Evolutionary conservation across 768 basidiomycete genomes (phyloP).

Genomic region (Flagelloscypha sp.): DNA sequence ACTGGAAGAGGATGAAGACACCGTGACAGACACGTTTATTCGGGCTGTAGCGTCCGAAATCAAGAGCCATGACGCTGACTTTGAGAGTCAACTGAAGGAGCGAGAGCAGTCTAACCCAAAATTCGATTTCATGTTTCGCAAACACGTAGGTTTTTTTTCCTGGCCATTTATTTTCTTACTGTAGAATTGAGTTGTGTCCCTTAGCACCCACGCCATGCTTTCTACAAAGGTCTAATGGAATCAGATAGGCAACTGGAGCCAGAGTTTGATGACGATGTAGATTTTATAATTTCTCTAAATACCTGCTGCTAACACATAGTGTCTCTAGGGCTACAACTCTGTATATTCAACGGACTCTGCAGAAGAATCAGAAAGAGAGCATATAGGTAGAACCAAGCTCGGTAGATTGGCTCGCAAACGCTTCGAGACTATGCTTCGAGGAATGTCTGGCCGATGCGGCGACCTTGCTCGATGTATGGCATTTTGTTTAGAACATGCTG

Average conservation of each 20-base stretch:
- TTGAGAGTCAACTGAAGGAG: slow-evolving; percentile 65
- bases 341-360: slow-evolving; percentile 89
- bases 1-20: slow-evolving; percentile 49
- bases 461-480: slow-evolving; percentile 94
- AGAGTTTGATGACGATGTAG: slow-evolving; percentile 77
- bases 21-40: slow-evolving; percentile 79
- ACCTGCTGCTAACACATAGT: background rate
- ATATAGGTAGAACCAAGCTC: slow-evolving; percentile 63
- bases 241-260: slow-evolving; percentile 46
- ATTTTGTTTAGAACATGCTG: slow-evolving; percentile 94
- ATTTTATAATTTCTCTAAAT: slow-evolving; percentile 10
- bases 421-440: slow-evolving; percentile 87
- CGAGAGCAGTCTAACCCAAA: slow-evolving; percentile 76
- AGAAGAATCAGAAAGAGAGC: slow-evolving; percentile 88
- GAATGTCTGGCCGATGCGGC: slow-evolving; percentile 75
- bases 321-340: slow-evolving; percentile 70
- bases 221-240: slow-evolving; percentile 62
- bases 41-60: slow-evolving; percentile 81
- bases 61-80: slow-evolving; percentile 68
- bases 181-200: slow-evolving; percentile 3
- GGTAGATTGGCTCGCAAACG: slow-evolving; percentile 74
- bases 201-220: slow-evolving; percentile 65
- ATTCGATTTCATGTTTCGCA: slow-evolving; percentile 65
- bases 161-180: slow-evolving; percentile 1
- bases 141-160: slow-evolving; percentile 34